phyloP scores from a whole-genome alignment of 2,329 filamentous ascomycete genomes.

The Trichoderma hamatum region DNA sequence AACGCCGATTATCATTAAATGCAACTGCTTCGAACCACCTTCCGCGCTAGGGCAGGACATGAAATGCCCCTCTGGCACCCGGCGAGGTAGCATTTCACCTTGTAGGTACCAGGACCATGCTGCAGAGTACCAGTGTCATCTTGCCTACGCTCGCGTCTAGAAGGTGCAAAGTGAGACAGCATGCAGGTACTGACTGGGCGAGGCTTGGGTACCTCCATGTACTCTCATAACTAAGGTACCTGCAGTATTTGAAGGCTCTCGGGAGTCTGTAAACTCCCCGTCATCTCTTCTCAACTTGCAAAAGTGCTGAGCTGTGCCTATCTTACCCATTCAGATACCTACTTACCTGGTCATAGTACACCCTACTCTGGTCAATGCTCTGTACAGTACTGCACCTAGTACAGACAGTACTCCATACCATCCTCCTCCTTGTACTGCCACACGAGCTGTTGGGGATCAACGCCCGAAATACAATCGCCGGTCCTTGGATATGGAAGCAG shows the following conservation, averaged over 20 bases:
- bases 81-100: not conserved
- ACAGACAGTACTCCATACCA: not conserved
- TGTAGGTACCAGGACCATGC: not conserved
- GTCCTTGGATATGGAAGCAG: slow-evolving; percentile 16
- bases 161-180: not conserved
- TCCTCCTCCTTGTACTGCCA: not conserved
- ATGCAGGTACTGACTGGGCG: not conserved
- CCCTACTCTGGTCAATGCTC: too few relatives aligned
- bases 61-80: not conserved
- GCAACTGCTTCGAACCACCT: slow-evolving; percentile 20
- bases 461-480: not conserved
- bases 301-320: not conserved
- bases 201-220: not conserved
- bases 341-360: too few relatives aligned
- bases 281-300: not conserved
- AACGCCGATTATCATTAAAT: slow-evolving; percentile 9
- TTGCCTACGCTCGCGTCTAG: not conserved
- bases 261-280: not conserved
- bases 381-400: not conserved
- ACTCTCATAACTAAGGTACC: too few relatives aligned
- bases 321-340: not conserved
- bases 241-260: not conserved
- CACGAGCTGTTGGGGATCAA: not conserved
- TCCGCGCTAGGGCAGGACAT: slow-evolving; percentile 12
- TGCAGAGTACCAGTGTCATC: not conserved